Evolutionary conservation across 495 filamentous ascomycete species (phyloP), one percentile per base, ranked within the genome.

Genomic region (Pseudevernia furfuracea): DNA sequence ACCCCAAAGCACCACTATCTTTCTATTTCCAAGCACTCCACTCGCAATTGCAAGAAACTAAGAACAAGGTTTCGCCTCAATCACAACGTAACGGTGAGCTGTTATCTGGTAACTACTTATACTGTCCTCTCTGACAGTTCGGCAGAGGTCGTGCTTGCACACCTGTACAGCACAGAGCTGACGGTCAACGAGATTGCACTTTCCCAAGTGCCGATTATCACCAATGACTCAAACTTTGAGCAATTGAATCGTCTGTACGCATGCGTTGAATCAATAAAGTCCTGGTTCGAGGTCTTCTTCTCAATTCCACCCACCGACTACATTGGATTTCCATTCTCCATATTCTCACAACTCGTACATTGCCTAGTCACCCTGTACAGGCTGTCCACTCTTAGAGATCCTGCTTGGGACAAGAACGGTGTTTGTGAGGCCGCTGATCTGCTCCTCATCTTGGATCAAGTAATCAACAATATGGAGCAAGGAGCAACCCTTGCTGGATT

Each of bases 401-500:
- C 59, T 43, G 28, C 39, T 44, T 48, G 41, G 39, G 21, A 60
- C 19, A 43, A 32, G 23, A 10, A 48, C 8, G 11, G n/a, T 19
- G 59, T 48, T 21, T 28, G 10, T 4, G 14, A 34, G 37, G 48
- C 59, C 10, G 41, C 28, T 7, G 59, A 60, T 44, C 25, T 60
- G 37, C 59, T 60, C 23, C 28, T 48, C 37, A 44, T 60, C 23
- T 32, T 48, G 25, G 41, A 48, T 34, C 37, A 44, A 10, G 41
- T 60, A 7, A 34, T 44, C 59, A 32, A 48, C 39, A 60, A 60
- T 2, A 19, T 60, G 59, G 59, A 60, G 28, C 59, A 43, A 44
- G 59, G 19, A 30, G 30, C 37, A 10, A 23, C 7, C 36, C 7
- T 37, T 25, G 41, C 39, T 17, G n/a, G 59, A 10, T 28, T 30